Evolutionary conservation across 2,329 filamentous ascomycete genomes (phyloP), one percentile per base, ranked within the genome.

Genomic region (Elsinoe fawcettii): DNA sequence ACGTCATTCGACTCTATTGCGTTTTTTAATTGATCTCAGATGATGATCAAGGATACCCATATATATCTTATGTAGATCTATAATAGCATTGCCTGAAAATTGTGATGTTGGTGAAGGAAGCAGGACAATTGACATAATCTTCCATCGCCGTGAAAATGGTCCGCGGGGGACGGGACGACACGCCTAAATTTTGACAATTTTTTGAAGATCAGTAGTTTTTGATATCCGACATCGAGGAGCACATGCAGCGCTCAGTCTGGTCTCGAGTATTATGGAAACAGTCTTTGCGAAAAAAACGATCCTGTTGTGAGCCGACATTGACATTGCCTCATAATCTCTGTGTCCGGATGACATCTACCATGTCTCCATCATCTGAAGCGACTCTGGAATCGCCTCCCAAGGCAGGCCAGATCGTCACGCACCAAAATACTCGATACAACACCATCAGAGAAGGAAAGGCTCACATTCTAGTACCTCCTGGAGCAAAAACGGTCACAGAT

Each of bases 401-500:
- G 23, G 63, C 60, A 25, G 66, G 64, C 5, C 69, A 70, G 57
- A 59, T 66, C 2, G 62, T 71, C 30, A 62, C 67, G 57, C 69
- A 71, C 39, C 61, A 67, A 3, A 67, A 65, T 46, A 66, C 63
- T 39, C 65, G 41, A 9, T 70, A 69, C 65, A 80, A 77, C 23
- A 81, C 82, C 0, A 76, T 87, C 58, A 81, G 80, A 59, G 85
- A 88, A 71, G 85, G 85, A 5, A 71, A 79, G n/a, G 85, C 85
- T 36, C 77, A 83, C 62, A 86, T 88, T 59, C 75, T 88, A 11
- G 80, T 84, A 11, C 83, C 84, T 1, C 75, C 75, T 32, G 73
- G 74, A 27, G 74, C 74, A 11, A 72, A 75, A n/a, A 76, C 73
- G 22, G 66, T 76, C 63, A 69, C 74, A 62, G 68, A 80, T 71